Evolutionary conservation across 78 protist species (phyloP), one percentile per base, ranked within the genome.

Genomic region (Planoprotostelium fungivorum): DNA sequence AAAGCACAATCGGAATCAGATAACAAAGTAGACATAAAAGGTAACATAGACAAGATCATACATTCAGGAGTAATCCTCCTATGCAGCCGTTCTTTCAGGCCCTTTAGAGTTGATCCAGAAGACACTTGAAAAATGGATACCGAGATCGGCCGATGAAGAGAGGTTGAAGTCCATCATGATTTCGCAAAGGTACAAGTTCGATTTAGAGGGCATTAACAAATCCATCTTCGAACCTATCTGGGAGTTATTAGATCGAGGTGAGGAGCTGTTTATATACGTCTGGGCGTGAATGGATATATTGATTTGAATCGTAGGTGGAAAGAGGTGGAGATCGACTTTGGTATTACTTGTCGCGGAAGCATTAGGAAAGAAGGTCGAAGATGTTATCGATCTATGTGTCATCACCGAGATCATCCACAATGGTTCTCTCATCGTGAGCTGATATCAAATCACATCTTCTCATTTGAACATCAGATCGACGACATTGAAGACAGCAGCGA

Each of bases 371-470:
- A 36, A 85, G 63, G 87, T 37, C 36, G 87, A 85, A 23, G 63
- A 37, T 36, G 87, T 85, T 16, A 37, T 35, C 5, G 37, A 85
- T 35, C 16, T 85, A 25, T 5, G 5, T 16, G 37, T 85, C 35
- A 37, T 85, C 36, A 37, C 63, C 5, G 87, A 85, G 87, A 85
- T 85, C 37, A 36, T 85, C 36, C 87, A 85, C 87, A 85, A 85
- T 16, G 87, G 87, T 16, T 25, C 87, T 25, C 37, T 85, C 36
- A 36, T 36, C 16, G 87, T 51, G 16, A 5, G 73, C 73, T 16
- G 31, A 25, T 16, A 5, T 51, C n/a, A n/a, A n/a, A n/a, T 51
- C 73, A 5, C 73, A 25, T 51, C 73, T 25, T 51, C 16, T 25
- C 73, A 51, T 16, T 51, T 51, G 73, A 51, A 16, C 73, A 25